Evolutionary conservation across 2,329 filamentous ascomycete genomes (phyloP).

Genomic region (Sclerotinia trifoliorum): DNA sequence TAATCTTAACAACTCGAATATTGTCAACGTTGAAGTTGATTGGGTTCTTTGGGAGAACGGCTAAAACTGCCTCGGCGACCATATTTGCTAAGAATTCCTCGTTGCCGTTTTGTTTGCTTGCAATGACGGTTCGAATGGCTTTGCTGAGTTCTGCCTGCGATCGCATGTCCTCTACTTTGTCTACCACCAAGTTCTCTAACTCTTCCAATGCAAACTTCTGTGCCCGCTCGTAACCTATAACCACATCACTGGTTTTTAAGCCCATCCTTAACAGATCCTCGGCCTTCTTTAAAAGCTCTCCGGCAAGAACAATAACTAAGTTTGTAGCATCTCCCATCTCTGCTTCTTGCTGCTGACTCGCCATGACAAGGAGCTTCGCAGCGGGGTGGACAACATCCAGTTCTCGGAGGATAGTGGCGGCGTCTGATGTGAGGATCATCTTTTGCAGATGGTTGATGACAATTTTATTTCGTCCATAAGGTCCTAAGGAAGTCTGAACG

Average conservation of each 20-base stretch:
- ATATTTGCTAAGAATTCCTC: conserved; percentile 85
- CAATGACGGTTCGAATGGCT: conserved; percentile 91
- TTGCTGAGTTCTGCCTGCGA: conserved; percentile 85
- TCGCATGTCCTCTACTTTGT: conserved; percentile 82
- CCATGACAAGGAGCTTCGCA: conserved; percentile 97
- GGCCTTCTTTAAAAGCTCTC: conserved; percentile 93
- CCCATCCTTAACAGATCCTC: conserved; percentile 97
- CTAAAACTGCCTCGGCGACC: conserved; percentile 80
- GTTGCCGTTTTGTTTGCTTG: conserved; percentile 92
- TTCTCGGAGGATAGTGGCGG: conserved; percentile 94
- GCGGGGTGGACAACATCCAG: conserved; percentile 98
- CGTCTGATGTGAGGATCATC: conserved; percentile 98
- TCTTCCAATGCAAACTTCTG: conserved; percentile 82
- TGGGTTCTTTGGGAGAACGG: conserved; percentile 93
- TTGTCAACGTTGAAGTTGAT: conserved; percentile 98
- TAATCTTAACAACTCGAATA: conserved; percentile 98
- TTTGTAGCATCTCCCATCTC: conserved; percentile 99
- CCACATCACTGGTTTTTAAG: conserved; percentile 96
- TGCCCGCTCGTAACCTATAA: conserved; percentile 92
- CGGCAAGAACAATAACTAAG: conserved; percentile 91
- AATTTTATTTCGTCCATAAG: conserved; percentile 98
- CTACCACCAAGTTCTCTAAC: conserved; percentile 84
- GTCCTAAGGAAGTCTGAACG: conserved; percentile 93
- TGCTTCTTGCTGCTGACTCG: conserved; percentile 95
- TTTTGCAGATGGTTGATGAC: conserved; percentile 99